Evolutionary conservation across 2,329 filamentous ascomycete genomes (phyloP), one percentile per base, ranked within the genome.

Genomic region (Ophiocordyceps camponoti-saundersi): DNA sequence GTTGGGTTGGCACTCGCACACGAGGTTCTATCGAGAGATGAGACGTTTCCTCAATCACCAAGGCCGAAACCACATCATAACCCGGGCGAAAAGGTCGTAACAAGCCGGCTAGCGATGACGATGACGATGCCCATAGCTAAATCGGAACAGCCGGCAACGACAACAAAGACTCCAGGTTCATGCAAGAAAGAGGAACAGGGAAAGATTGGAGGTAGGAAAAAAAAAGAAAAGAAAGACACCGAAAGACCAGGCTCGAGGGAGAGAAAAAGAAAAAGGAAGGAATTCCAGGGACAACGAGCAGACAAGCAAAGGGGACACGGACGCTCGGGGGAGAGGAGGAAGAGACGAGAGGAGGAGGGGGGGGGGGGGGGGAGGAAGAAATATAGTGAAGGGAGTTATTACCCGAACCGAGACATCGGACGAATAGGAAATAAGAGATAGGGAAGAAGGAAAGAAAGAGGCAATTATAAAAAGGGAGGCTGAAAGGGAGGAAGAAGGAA

Each of bases 11-110:
- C 32, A 7, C 13, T n/a, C 12, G 32, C 32, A 34, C 32, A 34
- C 10, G 30, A 32, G 30, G 13, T 4, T 34, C 5, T 12, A 5
- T 13, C 32, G 16, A 16, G 34, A 39, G 13, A n/a, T 5, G 15
- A 16, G 36, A 18, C 36, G n/a, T 18, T 40, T n/a, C 15, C 16
- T 18, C n/a, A 40, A 6, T n/a, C 36, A 5, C 6, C 7, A 36
- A 36, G 32, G n/a, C 32, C 32, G 6, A 36, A 36, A 4, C 8
- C 32, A 3, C 51, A 47, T 67, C 61, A 45, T 63, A 61, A 49
- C 58, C 63, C 48, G 58, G 53, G 59, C 61, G 47, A 61, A 57
- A 43, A 60, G 52, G 50, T 45, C 55, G 56, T 48, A 54, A 39
- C 56, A 57, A 46, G 42, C 13, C 48, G 50, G 46, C 34, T 48